Evolutionary conservation across 495 filamentous ascomycete genomes (phyloP), one percentile per base, ranked within the genome.

Genomic region (Penicillium tannophilum): DNA sequence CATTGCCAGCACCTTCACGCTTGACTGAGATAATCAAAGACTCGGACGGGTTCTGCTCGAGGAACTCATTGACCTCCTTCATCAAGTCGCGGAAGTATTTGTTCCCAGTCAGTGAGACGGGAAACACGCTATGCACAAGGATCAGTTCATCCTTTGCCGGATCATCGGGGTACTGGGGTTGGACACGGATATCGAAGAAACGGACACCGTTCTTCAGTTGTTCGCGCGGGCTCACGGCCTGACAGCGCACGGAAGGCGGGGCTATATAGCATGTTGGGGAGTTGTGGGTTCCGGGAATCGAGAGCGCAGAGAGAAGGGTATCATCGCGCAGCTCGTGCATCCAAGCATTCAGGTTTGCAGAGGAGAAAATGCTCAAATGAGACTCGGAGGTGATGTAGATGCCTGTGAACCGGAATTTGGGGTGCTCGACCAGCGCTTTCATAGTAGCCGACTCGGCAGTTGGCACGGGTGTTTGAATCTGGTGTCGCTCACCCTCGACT

Each of bases 231-330:
- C 82, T 76, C 24, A 92, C 91, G 26, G 90, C 87, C 73, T 98
- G 94, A 75, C 94, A 98, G 54, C 94, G 89, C 12, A 98, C 94
- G 1, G 91, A 94, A 7, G 94, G 94, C 0, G 96, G 84, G 19
- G 94, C 93, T 26, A 82, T 72, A 73, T 94, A 80, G 74, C 83
- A 87, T 3, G 93, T 94, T 2, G 93, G 90, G 7, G 88, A 90
- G 74, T 98, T 98, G 81, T 98, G 94, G 0, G 94, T 98, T 55
- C 94, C 94, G 2, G 94, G 95, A 59, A 98, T 96, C 44, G 88
- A 91, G 31, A 98, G 84, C 5, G 88, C 82, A 11, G 91, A 91
- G 23, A 98, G 77, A 0, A 90, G 82, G 16, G 82, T 86, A 26
- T 84, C 78, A 63, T 90, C 83, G 45, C 76, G 77, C 33, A 97